These are phyloP conservation scores for Exophiala bonariae DNA, from an alignment of 2,329 filamentous ascomycete species.

Conservation along the genomic window DNA sequence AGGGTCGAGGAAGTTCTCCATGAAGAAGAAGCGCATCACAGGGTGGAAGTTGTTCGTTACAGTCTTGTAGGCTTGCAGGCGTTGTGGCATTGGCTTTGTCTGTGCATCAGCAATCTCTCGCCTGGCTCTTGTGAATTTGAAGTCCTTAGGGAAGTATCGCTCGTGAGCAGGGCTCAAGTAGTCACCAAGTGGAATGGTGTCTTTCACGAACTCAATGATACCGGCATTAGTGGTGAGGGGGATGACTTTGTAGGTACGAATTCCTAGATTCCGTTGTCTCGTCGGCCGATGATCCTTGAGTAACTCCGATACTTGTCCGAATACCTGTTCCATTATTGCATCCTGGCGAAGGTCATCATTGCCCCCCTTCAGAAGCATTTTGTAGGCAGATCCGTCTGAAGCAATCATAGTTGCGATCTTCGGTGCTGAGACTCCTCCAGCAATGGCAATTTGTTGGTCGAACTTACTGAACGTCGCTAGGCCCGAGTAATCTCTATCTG, in stretches of 20 bases:
- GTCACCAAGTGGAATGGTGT: conserved; percentile 89
- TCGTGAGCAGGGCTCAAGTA: conserved; percentile 90
- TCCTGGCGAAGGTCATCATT: conserved; percentile 96
- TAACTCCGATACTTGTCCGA: conserved; percentile 89
- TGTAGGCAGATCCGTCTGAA: conserved; percentile 76
- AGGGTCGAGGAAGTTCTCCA: conserved; percentile 88
- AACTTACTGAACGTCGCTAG: conserved; percentile 75
- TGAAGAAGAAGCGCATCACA: conserved; percentile 95
- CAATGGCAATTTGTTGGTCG: conserved; percentile 76
- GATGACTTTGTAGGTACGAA: conserved; percentile 95
- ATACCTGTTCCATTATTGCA: conserved; percentile 99
- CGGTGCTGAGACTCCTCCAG: conserved; percentile 85
- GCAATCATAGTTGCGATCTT: conserved; percentile 86
- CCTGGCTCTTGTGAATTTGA: conserved; percentile 73
- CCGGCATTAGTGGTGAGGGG: conserved; percentile 82
- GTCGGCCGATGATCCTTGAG: conserved; percentile 83
- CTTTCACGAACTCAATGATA: conserved; percentile 93
- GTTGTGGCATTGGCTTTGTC: conserved; percentile 65
- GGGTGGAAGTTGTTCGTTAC: conserved; percentile 83
- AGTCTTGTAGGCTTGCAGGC: conserved; percentile 73
- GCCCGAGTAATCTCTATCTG: conserved; percentile 71
- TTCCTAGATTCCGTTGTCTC: conserved; percentile 81
- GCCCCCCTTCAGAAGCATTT: conserved; percentile 90
- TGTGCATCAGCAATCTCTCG: conserved; percentile 77
- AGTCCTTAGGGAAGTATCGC: conserved; percentile 79